A percentile compares a stretch with the other conserved stretches of the same genome.
Evolutionary conservation across 1,284 basidiomycete species (phyloP).

Genomic region (Rhodofomes roseus): DNA sequence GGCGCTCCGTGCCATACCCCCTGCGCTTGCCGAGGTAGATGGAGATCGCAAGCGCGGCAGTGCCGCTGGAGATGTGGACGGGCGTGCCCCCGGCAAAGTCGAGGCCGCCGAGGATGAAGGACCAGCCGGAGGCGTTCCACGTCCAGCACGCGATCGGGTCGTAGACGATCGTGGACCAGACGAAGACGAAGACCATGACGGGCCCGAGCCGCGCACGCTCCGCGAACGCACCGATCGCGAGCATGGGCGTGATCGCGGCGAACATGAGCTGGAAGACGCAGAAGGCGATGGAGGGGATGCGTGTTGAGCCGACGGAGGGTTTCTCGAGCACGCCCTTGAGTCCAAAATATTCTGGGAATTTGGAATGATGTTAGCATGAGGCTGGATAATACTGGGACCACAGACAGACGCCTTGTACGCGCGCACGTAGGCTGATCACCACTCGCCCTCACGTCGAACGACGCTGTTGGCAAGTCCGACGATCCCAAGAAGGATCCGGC

Average conservation of each 20-base stretch:
- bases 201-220: conserved; percentile 90
- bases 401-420: too few relatives aligned
- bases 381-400: too few relatives aligned
- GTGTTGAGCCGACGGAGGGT: conserved; percentile 69
- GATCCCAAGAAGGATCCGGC: too few relatives aligned
- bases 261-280: conserved; percentile 91
- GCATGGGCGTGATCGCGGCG: conserved; percentile 81
- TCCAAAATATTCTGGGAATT: conserved; percentile 67
- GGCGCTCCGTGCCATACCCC: conserved; percentile 89
- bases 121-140: conserved; percentile 92
- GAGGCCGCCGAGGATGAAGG: conserved; percentile 72
- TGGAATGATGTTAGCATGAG: too few relatives aligned
- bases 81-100: conserved; percentile 97
- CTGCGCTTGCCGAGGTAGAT: conserved; percentile 89
- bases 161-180: conserved; percentile 93
- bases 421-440: too few relatives aligned
- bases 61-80: conserved; percentile 91
- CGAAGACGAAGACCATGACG: conserved; percentile 84
- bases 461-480: too few relatives aligned
- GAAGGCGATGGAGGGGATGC: conserved; percentile 83
- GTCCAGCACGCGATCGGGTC: conserved; percentile 94
- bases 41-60: conserved; percentile 88
- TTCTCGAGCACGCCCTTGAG: conserved; percentile 78
- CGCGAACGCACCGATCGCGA: conserved; percentile 89
- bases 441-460: too few relatives aligned